Base-by-base conservation (phyloP, 2,329 filamentous ascomycete species). In the Setomelanomma holmii region DNA sequence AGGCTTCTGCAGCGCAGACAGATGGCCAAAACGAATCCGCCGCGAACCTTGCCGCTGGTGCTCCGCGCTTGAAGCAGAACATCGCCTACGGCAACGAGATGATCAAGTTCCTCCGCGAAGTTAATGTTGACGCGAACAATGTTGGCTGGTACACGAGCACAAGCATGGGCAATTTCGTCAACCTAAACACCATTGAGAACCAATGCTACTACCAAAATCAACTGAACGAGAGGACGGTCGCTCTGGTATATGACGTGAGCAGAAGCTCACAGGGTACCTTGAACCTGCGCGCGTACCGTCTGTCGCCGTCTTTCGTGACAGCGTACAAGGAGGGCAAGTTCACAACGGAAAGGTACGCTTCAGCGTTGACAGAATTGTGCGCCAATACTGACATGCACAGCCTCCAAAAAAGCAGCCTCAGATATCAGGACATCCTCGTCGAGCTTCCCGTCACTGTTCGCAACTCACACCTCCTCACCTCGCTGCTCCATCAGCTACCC, bases 131-230 rank as follows among this genome's bases (percentile, higher is more conserved):
- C 76, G 95, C 95, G 63, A 96, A 98, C 82, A 96, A 91, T 71
- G 91, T 96, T 55, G 95, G 95, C 69, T 99, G 93, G 93, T 99
- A 99, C 81, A 97, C 92, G 53, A 97, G 92, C 80, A 91, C 93
- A 60, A 96, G 92, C 77, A 96, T 99, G 90, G 95, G 95, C 77
- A 98, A 96, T 83, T 98, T 98, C 68, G 84, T 98, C 82, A 97
- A 93, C 82, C 78, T 89, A 73, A 90, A 89, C 82, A 93, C 96
- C 74, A 90, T 99, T 77, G 95, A 99, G 84, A 99, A 98, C 82
- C 93, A 97, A 78, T 92, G 87, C 79, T 90, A 93, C 81, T 98
- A 96, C 82, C 95, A 99, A 82, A 95, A 91, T 77, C 91, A 96
- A 67, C 74, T 85, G 68, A 96, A 96, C 75, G 91, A 95, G 78